Evolutionary conservation across 257 asterid genomes (phyloP), one percentile per base, ranked within the genome.

Genomic region (Linaria vulgaris): DNA sequence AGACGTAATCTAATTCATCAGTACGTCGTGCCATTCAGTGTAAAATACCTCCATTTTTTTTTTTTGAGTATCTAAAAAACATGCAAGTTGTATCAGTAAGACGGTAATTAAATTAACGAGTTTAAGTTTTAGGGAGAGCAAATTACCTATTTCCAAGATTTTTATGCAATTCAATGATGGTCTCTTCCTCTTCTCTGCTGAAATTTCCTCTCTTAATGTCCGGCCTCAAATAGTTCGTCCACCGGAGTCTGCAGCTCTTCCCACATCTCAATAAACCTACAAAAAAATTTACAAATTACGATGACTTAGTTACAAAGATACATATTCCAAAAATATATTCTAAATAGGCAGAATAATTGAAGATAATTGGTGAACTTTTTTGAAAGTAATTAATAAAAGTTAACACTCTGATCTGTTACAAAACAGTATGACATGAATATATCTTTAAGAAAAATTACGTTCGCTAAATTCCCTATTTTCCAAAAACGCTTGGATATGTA

Each of bases 141-240:
- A 46, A n/a, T n/a, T 12, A 82, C 92, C 91, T 84, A 72, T 84
- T 84, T 0, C 91, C 91, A 60, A 84, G 88, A 74, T 65, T 53
- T 69, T 75, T 31, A 63, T 84, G 91, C 24, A 84, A 70, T n/a
- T 71, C 71, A 79, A 82, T 73, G 75, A 84, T 79, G 63, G 83
- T 41, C 51, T 84, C 77, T 54, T 84, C 91, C 68, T 84, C 91
- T 56, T 84, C 77, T 47, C 20, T 54, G 66, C 31, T 73, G 83
- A 82, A 84, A 74, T 84, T 82, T 41, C 91, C 91, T 52, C 91
- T 82, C 70, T 77, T 84, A 6, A 84, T 82, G 31, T 82, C 91
- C 0, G 91, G 86, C 69, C 73, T 77, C 61, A 84, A 31, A 70
- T 84, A 84, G 57, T 84, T 82, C 6, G 69, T 77, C 91, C 91